A percentile compares a stretch with the other conserved stretches of the same genome.
Conservation (phyloP, 345 rosid genomes). For the Salix viminalis region DNA sequence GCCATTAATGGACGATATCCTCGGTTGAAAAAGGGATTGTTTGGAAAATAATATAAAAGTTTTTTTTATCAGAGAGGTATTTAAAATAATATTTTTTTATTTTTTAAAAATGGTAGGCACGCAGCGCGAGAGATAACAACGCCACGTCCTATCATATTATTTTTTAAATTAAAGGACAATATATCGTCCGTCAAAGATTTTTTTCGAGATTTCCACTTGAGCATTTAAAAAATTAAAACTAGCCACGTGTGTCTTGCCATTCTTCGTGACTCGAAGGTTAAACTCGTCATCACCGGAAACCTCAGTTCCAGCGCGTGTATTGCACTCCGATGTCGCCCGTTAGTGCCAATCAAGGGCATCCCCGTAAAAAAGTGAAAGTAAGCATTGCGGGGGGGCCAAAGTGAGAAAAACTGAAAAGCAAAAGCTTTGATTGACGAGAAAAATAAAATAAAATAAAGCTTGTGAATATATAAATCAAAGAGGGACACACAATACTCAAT, state of each 20-base stretch:
- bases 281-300: background rate
- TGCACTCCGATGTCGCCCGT: background rate
- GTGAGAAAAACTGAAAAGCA: background rate
- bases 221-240: background rate
- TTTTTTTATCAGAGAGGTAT: too few relatives aligned
- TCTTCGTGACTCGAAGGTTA: background rate
- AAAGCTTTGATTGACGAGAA: background rate
- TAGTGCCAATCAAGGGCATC: slow-evolving; percentile 17
- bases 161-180: too few relatives aligned
- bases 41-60: too few relatives aligned
- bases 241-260: background rate
- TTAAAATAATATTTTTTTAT: too few relatives aligned
- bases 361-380: background rate
- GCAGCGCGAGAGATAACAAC: too few relatives aligned
- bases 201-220: background rate
- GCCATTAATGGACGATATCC: too few relatives aligned
- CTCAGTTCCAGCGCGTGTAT: background rate
- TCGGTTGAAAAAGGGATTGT: too few relatives aligned
- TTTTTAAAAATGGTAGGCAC: too few relatives aligned
- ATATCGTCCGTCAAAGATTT: too few relatives aligned
- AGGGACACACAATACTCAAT: background rate
- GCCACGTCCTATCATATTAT: too few relatives aligned
- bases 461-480: background rate
- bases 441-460: background rate
- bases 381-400: slow-evolving; percentile 6